Conservation (phyloP, 1,284 basidiomycete genomes). For the Rhodotorula sp. region DNA sequence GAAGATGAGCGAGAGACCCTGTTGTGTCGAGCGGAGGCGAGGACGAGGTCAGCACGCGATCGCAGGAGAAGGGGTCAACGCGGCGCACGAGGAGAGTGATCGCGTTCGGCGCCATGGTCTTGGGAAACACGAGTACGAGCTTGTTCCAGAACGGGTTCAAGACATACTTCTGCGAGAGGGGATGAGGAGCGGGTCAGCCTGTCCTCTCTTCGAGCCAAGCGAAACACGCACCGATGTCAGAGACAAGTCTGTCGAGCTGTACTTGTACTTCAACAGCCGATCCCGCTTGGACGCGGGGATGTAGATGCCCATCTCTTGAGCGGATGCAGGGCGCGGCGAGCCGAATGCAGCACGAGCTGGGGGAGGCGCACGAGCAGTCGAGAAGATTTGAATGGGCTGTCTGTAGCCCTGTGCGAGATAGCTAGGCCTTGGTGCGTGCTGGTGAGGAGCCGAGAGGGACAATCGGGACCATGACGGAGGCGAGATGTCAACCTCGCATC, state of each 20-base stretch:
- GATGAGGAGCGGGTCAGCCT: no score
- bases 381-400: background rate
- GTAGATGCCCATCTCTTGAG: slow-evolving; percentile 44
- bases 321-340: background rate
- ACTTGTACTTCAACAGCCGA: slow-evolving; percentile 61
- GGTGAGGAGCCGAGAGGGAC: no score
- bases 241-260: slow-evolving; percentile 59
- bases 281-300: slow-evolving; percentile 54
- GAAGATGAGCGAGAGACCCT: slow-evolving; percentile 76
- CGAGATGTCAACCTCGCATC: no score
- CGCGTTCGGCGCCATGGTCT: slow-evolving; percentile 79
- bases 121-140: slow-evolving; percentile 89
- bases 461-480: no score
- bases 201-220: no score
- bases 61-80: background rate
- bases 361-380: no score
- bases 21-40: slow-evolving; percentile 59
- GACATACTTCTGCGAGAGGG: slow-evolving; percentile 65
- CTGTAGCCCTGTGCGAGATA: no score
- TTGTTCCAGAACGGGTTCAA: slow-evolving; percentile 92
- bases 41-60: slow-evolving; percentile 58
- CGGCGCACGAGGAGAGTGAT: slow-evolving; percentile 62
- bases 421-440: no score
- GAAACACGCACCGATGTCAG: slow-evolving; percentile 46
- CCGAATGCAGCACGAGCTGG: background rate